Conservation (phyloP, 2,329 filamentous ascomycete genomes). For the Epichloe typhina region DNA sequence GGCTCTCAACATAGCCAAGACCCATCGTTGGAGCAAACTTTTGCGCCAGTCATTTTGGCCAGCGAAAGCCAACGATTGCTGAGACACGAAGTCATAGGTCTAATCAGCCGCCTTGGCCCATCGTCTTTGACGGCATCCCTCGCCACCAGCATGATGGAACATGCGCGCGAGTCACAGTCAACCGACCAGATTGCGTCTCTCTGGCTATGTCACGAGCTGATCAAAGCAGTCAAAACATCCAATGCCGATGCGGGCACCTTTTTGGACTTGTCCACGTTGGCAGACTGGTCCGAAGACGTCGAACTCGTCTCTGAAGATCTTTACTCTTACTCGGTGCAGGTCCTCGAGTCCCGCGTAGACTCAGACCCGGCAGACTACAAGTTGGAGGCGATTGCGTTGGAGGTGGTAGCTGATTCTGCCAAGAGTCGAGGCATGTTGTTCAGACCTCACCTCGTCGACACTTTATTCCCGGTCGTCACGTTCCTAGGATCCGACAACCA, state of each 20-base stretch:
- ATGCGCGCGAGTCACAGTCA: conserved; percentile 43
- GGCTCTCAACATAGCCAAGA: conserved; percentile 8
- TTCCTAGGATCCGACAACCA: conserved; percentile 60
- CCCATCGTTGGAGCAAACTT: conserved; percentile 21
- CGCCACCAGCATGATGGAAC: conserved; percentile 51
- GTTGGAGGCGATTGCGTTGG: conserved; percentile 65
- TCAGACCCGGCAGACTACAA: conserved; percentile 49
- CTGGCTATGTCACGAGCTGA: conserved; percentile 66
- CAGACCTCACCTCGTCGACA: conserved; percentile 75
- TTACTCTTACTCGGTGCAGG: conserved; percentile 52
- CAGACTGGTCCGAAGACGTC: conserved; percentile 24
- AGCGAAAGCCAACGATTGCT: conserved; percentile 55
- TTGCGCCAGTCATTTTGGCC: conserved; percentile 47
- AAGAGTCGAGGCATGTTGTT: conserved; percentile 54
- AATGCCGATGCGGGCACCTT: conserved; percentile 51
- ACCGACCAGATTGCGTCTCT: conserved; percentile 54
- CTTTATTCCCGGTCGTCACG: conserved; percentile 84
- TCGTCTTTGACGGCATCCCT: conserved; percentile 48
- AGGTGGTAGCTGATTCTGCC: conserved; percentile 67
- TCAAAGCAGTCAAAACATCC: conserved; percentile 42
- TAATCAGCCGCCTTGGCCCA: conserved; percentile 42
- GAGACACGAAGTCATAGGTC: conserved; percentile 39
- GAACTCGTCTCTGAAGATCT: conserved; percentile 47
- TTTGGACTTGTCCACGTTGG: conserved; percentile 37
- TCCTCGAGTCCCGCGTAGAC: conserved; percentile 43